Evolutionary conservation across 2,329 filamentous ascomycete genomes (phyloP).

Genomic region (Calonectria leucothoes): DNA sequence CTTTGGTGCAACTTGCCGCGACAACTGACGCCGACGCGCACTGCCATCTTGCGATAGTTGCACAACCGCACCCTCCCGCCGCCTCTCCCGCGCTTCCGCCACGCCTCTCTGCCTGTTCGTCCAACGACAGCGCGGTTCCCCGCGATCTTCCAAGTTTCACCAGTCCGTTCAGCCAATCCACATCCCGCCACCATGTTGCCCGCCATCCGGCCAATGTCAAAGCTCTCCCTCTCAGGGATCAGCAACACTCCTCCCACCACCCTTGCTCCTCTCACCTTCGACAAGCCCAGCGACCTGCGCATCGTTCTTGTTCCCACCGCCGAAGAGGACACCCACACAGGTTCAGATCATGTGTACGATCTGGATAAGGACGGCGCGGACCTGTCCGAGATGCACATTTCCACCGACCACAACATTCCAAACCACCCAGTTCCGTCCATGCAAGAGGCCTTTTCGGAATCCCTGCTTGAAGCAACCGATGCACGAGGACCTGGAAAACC

Average conservation of each 20-base stretch:
- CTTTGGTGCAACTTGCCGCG: slow-evolving; percentile 30
- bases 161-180: slow-evolving; percentile 12
- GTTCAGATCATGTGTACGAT: slow-evolving; percentile 21
- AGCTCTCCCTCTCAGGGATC: slow-evolving; percentile 36
- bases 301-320: slow-evolving; percentile 44
- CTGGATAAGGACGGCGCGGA: slow-evolving; percentile 29
- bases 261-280: slow-evolving; percentile 45
- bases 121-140: slow-evolving; percentile 26
- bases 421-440: slow-evolving; percentile 79
- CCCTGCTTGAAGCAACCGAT: slow-evolving; percentile 77
- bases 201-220: slow-evolving; percentile 37
- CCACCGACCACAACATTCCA: slow-evolving; percentile 44
- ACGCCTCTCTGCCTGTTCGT: slow-evolving; percentile 19
- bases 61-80: slow-evolving; percentile 15
- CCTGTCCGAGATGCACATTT: slow-evolving; percentile 19
- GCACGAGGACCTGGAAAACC: slow-evolving; percentile 57
- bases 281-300: slow-evolving; percentile 42
- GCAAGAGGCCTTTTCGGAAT: slow-evolving; percentile 87
- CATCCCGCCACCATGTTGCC: slow-evolving; percentile 36
- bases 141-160: slow-evolving; percentile 25
- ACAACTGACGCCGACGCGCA: slow-evolving; percentile 23
- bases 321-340: slow-evolving; percentile 27
- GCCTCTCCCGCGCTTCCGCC: slow-evolving; percentile 11
- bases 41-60: slow-evolving; percentile 15
- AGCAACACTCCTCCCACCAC: slow-evolving; percentile 41